Evolutionary conservation across 352 stramenopile genomes (phyloP), one percentile per base, ranked within the genome.

Genomic region (Globisporangium acanthophoron): DNA sequence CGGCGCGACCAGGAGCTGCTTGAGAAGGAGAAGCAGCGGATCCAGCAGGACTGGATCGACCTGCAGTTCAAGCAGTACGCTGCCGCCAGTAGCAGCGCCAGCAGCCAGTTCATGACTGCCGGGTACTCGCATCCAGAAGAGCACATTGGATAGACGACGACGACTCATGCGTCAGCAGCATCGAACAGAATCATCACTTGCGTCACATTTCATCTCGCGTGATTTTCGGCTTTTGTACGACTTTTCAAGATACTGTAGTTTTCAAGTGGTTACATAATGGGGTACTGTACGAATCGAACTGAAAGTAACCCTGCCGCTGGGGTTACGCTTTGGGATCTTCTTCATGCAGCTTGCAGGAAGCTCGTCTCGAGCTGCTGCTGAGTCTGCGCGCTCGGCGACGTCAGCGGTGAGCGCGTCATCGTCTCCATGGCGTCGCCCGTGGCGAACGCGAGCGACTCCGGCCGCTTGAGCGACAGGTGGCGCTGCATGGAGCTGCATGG

Each of bases 31-130:
- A 82, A 85, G 45, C 66, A 78, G 6, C 58, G 69, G 20, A 62
- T 93, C n/a, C 73, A 87, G 60, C 71, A 87, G 15, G 55, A 71
- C 27, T 95, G 81, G 83, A 61, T 93, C 27, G 54, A 74, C 31
- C 46, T 52, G 29, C 78, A 87, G 51, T 58, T 83, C 33, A 69
- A 58, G 33, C 41, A 44, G 29, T 20, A 45, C 47, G 43, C 44
- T 12, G 35, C 16, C 6, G 24, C 24, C 24, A 50, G 20, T 37
- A 41, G 44, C 8, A 39, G 4, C 47, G 20, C 4, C 37, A n/a
- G 21, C 51, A 55, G 31, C 21, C 33, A 49, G 12, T 39, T 39
- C 11, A 16, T 27, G 24, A 27, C 24, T 1, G 24, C 24, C 24
- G 24, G 24, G 24, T 27, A 27, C 24, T 27, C 24, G 24, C 24